Evolutionary conservation across 129 eudicot species (phyloP).

Genomic region (Tagetes erecta): DNA sequence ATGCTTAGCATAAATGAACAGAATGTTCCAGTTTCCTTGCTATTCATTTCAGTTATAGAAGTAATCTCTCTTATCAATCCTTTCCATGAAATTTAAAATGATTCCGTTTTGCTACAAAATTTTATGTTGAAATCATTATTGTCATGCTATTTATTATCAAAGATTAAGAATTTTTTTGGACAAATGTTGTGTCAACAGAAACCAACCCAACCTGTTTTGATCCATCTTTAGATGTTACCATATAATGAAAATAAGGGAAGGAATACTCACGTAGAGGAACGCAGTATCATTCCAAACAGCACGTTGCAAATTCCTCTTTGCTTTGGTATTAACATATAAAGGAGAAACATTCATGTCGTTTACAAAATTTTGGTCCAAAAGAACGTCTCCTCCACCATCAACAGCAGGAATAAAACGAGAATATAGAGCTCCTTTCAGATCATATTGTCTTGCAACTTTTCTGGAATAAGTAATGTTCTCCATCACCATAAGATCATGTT

Average conservation of each 20-base stretch:
- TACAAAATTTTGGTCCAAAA: slow-evolving; percentile 89
- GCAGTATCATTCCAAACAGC: slow-evolving; percentile 94
- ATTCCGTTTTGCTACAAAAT: not conserved
- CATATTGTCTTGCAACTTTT: slow-evolving; percentile 61
- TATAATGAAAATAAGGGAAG: not conserved
- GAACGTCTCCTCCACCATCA: slow-evolving; percentile 78
- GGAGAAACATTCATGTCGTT: slow-evolving; percentile 88
- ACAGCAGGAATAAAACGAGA: slow-evolving; percentile 64
- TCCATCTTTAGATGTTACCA: not conserved
- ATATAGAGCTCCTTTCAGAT: slow-evolving; percentile 88
- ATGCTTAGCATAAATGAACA: too few relatives aligned
- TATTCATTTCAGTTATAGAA: not conserved
- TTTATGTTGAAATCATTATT: not conserved
- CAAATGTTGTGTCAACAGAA: not conserved
- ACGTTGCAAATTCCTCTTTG: slow-evolving; percentile 72
- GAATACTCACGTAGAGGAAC: slow-evolving; percentile 76
- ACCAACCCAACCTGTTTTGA: not conserved
- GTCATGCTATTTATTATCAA: not conserved
- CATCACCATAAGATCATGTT: slow-evolving; percentile 87
- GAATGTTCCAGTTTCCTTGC: too few relatives aligned
- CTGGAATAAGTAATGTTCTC: slow-evolving; percentile 87
- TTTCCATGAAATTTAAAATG: not conserved
- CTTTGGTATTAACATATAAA: slow-evolving; percentile 60
- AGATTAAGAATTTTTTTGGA: not conserved
- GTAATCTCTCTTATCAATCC: not conserved